Conservation (phyloP, 169 alveolate species). For the Babesia divergens region DNA sequence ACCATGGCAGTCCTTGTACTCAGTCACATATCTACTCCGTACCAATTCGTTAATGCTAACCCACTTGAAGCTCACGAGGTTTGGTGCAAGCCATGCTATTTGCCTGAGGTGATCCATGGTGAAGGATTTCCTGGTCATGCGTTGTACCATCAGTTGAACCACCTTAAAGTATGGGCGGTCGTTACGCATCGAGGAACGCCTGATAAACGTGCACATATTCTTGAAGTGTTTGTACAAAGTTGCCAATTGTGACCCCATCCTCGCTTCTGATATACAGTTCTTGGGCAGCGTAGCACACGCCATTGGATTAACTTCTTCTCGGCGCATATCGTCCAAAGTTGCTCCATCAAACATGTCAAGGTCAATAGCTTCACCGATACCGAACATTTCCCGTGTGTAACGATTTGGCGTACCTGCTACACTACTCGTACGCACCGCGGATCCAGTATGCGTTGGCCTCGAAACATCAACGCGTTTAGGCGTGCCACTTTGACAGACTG, state of each 20-base stretch:
- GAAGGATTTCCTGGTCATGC: slow-evolving; percentile 47
- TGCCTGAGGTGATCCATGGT: slow-evolving; percentile 48
- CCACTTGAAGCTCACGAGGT: slow-evolving; percentile 41
- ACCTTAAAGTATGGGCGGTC: slow-evolving; percentile 55
- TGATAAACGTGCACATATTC: slow-evolving; percentile 47
- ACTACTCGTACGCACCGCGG: neutral
- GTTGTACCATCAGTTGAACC: slow-evolving; percentile 48
- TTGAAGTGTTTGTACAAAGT: slow-evolving; percentile 51
- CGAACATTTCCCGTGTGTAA: slow-evolving; percentile 17
- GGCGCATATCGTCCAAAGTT: slow-evolving; percentile 27
- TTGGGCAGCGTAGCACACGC: slow-evolving; percentile 31
- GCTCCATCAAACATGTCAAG: slow-evolving; percentile 31
- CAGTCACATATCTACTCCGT: slow-evolving; percentile 22
- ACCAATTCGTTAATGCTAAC: slow-evolving; percentile 20
- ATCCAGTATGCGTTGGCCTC: slow-evolving; percentile 3
- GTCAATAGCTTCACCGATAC: neutral
- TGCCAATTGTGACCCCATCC: slow-evolving; percentile 15
- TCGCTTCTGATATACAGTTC: slow-evolving; percentile 9
- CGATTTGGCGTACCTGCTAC: slow-evolving; percentile 1
- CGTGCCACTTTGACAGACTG: neutral
- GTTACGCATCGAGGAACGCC: slow-evolving; percentile 53
- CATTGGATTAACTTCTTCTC: slow-evolving; percentile 48
- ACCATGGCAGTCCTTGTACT: slow-evolving; percentile 39
- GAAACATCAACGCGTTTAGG: neutral
- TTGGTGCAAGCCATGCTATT: slow-evolving; percentile 60